phyloP scores from a whole-genome alignment of 352 stramenopile species.

The Phytophthora podocarpi region DNA sequence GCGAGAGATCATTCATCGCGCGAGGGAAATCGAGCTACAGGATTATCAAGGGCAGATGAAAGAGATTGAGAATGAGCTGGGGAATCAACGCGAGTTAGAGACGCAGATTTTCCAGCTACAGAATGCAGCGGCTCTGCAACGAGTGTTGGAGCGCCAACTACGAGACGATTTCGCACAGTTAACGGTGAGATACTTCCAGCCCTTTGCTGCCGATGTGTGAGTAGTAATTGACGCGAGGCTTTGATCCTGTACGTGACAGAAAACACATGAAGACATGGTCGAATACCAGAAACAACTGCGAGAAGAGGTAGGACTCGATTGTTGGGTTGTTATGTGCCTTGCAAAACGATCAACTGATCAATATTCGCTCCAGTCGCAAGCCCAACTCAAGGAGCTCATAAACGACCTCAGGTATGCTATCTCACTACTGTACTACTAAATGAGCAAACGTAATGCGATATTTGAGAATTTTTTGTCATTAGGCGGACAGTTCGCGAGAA shows the following conservation, averaged over 20 bases:
- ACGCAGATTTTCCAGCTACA: conserved; percentile 51
- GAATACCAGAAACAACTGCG: conserved; percentile 46
- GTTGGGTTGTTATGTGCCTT: neutral
- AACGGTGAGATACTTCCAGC: conserved; percentile 30
- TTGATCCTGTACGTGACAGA: conserved; percentile 30
- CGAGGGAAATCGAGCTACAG: conserved; percentile 54
- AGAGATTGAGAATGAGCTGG: conserved; percentile 44
- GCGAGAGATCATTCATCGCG: conserved; percentile 56
- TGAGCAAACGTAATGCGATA: too few relatives aligned
- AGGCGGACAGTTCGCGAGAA: conserved; percentile 56
- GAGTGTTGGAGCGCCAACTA: conserved; percentile 35
- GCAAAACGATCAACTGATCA: neutral
- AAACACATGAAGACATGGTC: conserved; percentile 51
- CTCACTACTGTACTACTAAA: too few relatives aligned
- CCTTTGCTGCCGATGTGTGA: too few relatives aligned
- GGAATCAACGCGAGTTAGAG: conserved; percentile 42
- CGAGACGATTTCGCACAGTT: conserved; percentile 40
- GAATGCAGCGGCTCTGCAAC: conserved; percentile 32
- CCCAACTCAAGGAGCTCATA: conserved; percentile 56
- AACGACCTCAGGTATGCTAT: conserved; percentile 62
- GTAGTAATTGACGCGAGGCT: too few relatives aligned
- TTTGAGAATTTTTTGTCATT: neutral
- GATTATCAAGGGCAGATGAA: conserved; percentile 50
- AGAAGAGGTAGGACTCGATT: conserved; percentile 40
- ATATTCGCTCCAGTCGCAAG: conserved; percentile 32